Evolutionary conservation across 1,284 basidiomycete genomes (phyloP).

Genomic region (Malassezia cuniculi): DNA sequence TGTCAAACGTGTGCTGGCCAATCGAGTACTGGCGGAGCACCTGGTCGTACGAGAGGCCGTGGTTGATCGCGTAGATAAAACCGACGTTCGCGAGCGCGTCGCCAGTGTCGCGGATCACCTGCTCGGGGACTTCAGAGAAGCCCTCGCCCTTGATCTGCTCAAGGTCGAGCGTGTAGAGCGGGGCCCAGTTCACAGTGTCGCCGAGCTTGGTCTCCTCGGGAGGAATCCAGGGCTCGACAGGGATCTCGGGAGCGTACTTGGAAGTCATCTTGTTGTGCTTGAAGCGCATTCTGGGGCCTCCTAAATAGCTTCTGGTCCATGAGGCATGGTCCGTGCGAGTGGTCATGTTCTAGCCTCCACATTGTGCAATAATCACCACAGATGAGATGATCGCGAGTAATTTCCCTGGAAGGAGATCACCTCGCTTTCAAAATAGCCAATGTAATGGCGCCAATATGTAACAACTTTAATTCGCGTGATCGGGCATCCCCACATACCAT

Average conservation of each 20-base stretch:
- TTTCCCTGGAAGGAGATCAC: no score
- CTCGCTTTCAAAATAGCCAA: no score
- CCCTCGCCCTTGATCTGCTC: conserved; percentile 26
- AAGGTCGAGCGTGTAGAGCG: conserved; percentile 35
- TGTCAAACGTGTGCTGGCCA: conserved; percentile 34
- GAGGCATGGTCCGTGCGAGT: no score
- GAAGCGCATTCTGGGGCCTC: no score
- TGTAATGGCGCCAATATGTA: no score
- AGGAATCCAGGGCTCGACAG: conserved; percentile 28
- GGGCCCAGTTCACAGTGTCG: conserved; percentile 29
- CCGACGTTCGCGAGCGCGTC: conserved; percentile 29
- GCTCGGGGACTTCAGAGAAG: conserved; percentile 24
- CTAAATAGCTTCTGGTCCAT: no score
- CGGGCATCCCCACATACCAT: no score
- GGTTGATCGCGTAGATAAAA: conserved; percentile 41
- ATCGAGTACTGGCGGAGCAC: conserved; percentile 38
- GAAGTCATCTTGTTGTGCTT: no score
- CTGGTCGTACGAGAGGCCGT: conserved; percentile 29
- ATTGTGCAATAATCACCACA: no score
- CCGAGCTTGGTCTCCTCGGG: conserved; percentile 23
- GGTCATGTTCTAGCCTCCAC: no score
- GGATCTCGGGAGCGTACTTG: background rate
- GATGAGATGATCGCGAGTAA: no score
- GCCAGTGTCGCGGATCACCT: conserved; percentile 24
- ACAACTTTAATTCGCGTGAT: no score